These are phyloP conservation scores for Saccharomycopsis sp. DNA, from an alignment of 805 yeast species.

Conservation along the genomic window DNA sequence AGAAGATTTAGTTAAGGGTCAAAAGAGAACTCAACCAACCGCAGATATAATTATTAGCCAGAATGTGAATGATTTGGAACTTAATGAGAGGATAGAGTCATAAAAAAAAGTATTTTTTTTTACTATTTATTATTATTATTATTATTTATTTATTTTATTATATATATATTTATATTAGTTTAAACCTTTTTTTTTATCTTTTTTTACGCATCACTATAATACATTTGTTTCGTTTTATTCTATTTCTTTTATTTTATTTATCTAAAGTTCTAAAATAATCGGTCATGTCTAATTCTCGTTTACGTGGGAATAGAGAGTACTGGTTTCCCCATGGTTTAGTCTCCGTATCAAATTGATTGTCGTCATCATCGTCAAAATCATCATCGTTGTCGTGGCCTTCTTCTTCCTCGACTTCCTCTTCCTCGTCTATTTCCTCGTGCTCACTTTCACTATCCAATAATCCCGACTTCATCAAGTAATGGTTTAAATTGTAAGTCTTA, in stretches of 20 bases:
- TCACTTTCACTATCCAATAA: constrained; percentile 15
- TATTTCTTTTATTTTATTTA: no score
- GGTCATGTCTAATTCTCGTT: neutral
- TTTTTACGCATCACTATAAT: no score
- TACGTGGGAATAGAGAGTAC: neutral
- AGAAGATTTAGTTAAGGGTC: constrained; percentile 47
- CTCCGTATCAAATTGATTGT: neutral
- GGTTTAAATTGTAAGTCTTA: constrained; percentile 15
- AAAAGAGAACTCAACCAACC: constrained; percentile 13
- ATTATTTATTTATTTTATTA: no score
- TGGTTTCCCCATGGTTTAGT: neutral
- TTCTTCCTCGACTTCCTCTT: no score
- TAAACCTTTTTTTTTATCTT: no score
- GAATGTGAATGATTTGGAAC: constrained; percentile 13
- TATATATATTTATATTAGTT: no score
- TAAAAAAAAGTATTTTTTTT: no score
- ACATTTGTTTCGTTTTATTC: no score
- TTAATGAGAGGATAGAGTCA: constrained; percentile 5
- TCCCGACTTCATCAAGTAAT: constrained; percentile 14
- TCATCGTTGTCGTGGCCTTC: no score
- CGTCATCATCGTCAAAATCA: neutral
- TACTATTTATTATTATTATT: no score
- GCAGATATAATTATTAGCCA: constrained; percentile 6
- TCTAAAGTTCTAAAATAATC: neutral
- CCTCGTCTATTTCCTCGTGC: no score